Evolutionary conservation across 345 rosid genomes (phyloP).

Genomic region (Erodium maritimum): DNA sequence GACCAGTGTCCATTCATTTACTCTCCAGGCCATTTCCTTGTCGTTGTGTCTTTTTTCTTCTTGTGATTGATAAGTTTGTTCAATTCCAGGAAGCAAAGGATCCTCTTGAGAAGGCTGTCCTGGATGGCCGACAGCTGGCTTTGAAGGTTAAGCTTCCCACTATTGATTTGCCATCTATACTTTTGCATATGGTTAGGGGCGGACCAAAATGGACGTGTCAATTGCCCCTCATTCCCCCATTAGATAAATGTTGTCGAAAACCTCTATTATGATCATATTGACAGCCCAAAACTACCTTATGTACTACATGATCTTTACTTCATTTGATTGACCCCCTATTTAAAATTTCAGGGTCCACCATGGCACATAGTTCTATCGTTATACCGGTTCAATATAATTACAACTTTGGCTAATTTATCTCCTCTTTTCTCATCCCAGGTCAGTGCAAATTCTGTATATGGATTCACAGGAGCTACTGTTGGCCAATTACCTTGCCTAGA

Average conservation of each 20-base stretch:
- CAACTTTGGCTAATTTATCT: background rate
- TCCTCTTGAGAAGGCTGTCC: slow-evolving; percentile 91
- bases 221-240: no score
- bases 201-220: no score
- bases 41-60: slow-evolving; percentile 1
- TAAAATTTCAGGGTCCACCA: no score
- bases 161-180: slow-evolving; percentile 7
- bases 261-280: no score
- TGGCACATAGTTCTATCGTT: background rate
- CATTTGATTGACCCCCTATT: no score
- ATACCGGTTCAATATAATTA: background rate
- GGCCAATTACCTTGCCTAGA: slow-evolving; percentile 90
- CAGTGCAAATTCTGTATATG: slow-evolving; percentile 96
- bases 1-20: slow-evolving; percentile 1
- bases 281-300: no score
- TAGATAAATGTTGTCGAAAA: no score
- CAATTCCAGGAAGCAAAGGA: slow-evolving; percentile 77
- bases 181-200: background rate
- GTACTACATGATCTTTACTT: no score
- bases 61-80: slow-evolving; percentile 5
- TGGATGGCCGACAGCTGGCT: slow-evolving; percentile 95
- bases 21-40: background rate
- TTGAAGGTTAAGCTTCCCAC: slow-evolving; percentile 47
- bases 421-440: slow-evolving; percentile 29
- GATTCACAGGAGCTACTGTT: slow-evolving; percentile 93